These are phyloP conservation scores for Cytospora mali DNA, from an alignment of 2,329 filamentous ascomycete species.

Conservation along the genomic window DNA sequence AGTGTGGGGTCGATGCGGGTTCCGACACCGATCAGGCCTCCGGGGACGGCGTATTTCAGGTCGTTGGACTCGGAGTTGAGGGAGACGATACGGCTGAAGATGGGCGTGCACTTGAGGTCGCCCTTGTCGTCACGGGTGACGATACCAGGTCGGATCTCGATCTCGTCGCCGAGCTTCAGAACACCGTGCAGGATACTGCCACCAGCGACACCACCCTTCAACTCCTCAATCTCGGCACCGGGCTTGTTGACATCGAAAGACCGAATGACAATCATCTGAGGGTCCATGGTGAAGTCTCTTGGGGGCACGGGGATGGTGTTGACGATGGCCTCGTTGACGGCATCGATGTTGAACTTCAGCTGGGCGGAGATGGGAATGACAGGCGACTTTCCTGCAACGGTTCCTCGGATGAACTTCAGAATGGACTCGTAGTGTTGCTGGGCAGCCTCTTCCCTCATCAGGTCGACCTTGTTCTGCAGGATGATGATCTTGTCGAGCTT, in stretches of 20 bases:
- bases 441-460: slow-evolving; percentile 95
- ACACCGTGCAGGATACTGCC: slow-evolving; percentile 96
- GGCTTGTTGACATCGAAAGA: slow-evolving; percentile 99
- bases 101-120: slow-evolving; percentile 93
- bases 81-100: slow-evolving; percentile 92
- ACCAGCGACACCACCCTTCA: slow-evolving; percentile 98
- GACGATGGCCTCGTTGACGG: slow-evolving; percentile 94
- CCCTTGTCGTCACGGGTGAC: slow-evolving; percentile 93
- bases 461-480: slow-evolving; percentile 98
- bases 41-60: slow-evolving; percentile 96
- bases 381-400: slow-evolving; percentile 90
- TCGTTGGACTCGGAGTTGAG: slow-evolving; percentile 98
- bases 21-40: slow-evolving; percentile 96
- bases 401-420: slow-evolving; percentile 96
- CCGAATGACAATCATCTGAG: slow-evolving; percentile 98
- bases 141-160: slow-evolving; percentile 98
- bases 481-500: slow-evolving; percentile 99
- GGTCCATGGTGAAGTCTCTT: slow-evolving; percentile 87
- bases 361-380: slow-evolving; percentile 97
- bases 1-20: slow-evolving; percentile 97
- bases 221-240: slow-evolving; percentile 95
- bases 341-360: slow-evolving; percentile 99
- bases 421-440: slow-evolving; percentile 96
- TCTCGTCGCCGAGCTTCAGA: slow-evolving; percentile 94
- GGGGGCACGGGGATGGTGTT: slow-evolving; percentile 91